A percentile compares a stretch with the other conserved stretches of the same genome.
Conservation (phyloP, 2,329 filamentous ascomycete genomes). For the Neoarthrinium moseri region DNA sequence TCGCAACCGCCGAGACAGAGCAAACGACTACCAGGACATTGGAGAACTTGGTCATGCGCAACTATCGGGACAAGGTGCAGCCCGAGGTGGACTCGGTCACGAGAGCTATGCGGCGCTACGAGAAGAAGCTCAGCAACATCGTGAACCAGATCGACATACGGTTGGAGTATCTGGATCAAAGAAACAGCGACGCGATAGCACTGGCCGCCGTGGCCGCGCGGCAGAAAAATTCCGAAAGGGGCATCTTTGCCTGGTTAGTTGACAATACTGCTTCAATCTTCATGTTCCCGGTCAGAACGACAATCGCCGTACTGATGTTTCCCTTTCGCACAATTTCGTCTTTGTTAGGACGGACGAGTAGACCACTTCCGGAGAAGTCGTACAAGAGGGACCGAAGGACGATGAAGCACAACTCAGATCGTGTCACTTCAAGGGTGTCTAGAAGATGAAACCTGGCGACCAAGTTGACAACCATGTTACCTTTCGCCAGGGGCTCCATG, state of each 20-base stretch:
- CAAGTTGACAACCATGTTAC: neutral
- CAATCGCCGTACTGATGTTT: conserved; percentile 38
- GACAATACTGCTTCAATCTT: conserved; percentile 33
- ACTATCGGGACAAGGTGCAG: conserved; percentile 18
- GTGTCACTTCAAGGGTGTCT: conserved; percentile 23
- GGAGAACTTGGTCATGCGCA: conserved; percentile 15
- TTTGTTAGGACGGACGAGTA: conserved; percentile 30
- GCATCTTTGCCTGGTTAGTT: conserved; percentile 34
- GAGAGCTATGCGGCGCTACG: conserved; percentile 84
- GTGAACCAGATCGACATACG: conserved; percentile 74
- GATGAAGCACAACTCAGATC: conserved; percentile 19
- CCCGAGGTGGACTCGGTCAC: conserved; percentile 74
- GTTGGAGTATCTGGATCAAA: conserved; percentile 68
- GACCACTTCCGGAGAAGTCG: conserved; percentile 25
- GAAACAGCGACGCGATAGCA: conserved; percentile 74
- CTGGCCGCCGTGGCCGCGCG: conserved; percentile 75
- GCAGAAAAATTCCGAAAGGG: conserved; percentile 37
- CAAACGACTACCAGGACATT: conserved; percentile 15
- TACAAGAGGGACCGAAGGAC: conserved; percentile 18
- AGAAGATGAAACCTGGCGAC: conserved; percentile 14
- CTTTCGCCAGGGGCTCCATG: neutral
- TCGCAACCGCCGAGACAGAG: conserved; percentile 20
- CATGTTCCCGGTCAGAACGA: conserved; percentile 41
- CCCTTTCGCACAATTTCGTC: conserved; percentile 39
- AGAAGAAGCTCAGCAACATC: conserved; percentile 79